Percentiles rank a stretch among this genome's conserved stretches.
Conservation (phyloP, 2,329 filamentous ascomycete species). For the Claviceps sp. region DNA sequence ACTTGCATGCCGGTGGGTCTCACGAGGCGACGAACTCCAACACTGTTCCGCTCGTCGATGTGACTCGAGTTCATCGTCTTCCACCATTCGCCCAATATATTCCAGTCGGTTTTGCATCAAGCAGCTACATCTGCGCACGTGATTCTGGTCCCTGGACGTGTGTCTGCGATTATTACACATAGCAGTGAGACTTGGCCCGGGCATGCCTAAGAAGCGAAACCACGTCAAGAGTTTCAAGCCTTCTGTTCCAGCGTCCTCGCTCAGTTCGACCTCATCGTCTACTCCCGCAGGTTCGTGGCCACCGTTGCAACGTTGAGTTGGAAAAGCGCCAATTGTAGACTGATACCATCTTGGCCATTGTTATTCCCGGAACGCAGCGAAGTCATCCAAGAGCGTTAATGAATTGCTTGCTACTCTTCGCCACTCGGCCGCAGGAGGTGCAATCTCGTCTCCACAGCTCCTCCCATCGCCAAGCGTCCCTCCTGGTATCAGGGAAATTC, state of each 20-base stretch:
- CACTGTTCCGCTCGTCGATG: neutral
- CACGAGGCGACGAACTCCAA: neutral
- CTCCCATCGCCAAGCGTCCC: conserved; percentile 39
- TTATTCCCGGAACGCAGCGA: conserved; percentile 12
- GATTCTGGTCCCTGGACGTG: neutral
- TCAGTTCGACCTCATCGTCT: conserved; percentile 11
- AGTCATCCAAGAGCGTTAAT: conserved; percentile 36
- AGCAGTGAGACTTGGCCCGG: conserved; percentile 10
- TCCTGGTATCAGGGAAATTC: conserved; percentile 43
- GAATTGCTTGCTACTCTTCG: conserved; percentile 45
- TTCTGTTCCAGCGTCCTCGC: conserved; percentile 37
- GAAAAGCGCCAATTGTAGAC: neutral
- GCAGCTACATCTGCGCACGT: neutral
- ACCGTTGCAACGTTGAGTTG: neutral
- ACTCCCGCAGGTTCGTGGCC: neutral
- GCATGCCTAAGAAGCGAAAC: conserved; percentile 53
- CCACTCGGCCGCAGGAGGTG: conserved; percentile 24
- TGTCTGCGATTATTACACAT: neutral
- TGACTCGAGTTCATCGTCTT: neutral
- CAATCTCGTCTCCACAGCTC: conserved; percentile 13
- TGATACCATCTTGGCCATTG: neutral
- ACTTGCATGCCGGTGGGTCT: neutral
- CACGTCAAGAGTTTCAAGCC: conserved; percentile 44
- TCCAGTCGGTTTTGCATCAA: neutral
- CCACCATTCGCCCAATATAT: neutral